Evolutionary conservation across 2,329 filamentous ascomycete species (phyloP), one percentile per base, ranked within the genome.

Genomic region (Talaromyces atroroseus): DNA sequence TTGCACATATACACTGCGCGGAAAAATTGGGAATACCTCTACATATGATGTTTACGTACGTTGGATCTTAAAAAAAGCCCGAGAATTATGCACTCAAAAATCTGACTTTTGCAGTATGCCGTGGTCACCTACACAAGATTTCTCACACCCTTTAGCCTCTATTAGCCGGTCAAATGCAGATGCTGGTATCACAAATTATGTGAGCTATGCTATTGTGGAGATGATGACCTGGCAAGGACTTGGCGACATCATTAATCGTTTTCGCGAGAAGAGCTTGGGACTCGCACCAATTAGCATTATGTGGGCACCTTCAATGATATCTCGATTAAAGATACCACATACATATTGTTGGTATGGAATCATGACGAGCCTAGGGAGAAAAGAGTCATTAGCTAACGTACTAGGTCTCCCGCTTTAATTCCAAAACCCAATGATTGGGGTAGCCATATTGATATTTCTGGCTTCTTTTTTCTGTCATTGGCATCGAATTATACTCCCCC

Each of bases 211-310:
- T 0, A 76, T 95, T 20, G 88, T 95, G 2, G 91, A 96, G 63
- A 89, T 95, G 82, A 84, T 96, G 80, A 92, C 91, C 11, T 95
- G 90, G 90, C 90, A 96, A 72, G 91, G 90, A 0, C 75, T 96
- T 3, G 92, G 92, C 38, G 92, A 96, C 70, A 78, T 96, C 5
- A 92, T 96, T 67, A 96, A 97, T 67, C 82, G 85, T 11, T 96
- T 96, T 66, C 81, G 92, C 52, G 85, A 87, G 61, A 85, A 85
- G 58, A 82, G 82, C 14, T 78, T 95, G 1, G 87, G 88, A 24
- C 76, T 96, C 0, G 88, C 94, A 46, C 82, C 87, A 0, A 79
- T 96, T 44, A 90, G 88, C 59, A 76, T 90, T 7, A 85, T 95
- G 49, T 92, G 88, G 89, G 88, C 3, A 82, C 95, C 68, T 76